Conservation (phyloP, 1,284 basidiomycete species). For the Ceratobasidium sp. region DNA sequence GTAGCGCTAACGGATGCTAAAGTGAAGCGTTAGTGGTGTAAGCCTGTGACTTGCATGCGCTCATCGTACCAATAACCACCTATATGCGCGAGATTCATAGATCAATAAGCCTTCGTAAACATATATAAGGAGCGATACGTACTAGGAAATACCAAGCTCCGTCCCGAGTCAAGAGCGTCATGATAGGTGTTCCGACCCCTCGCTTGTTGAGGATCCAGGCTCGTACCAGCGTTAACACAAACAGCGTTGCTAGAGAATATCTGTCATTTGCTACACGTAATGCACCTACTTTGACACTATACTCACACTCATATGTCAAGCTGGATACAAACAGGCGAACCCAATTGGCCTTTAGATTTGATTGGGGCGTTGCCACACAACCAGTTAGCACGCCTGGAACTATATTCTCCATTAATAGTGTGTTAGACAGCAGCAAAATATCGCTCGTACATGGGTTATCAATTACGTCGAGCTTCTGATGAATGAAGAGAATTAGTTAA, state of each 20-base stretch:
- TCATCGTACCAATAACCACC: conserved; percentile 30
- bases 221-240: not conserved
- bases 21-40: not conserved
- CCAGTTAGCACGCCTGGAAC: conserved; percentile 32
- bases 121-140: not conserved
- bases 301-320: conserved; percentile 32
- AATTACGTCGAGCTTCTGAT: conserved; percentile 5
- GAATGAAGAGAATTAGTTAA: not conserved
- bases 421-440: not conserved
- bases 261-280: not conserved
- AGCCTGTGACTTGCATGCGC: not conserved
- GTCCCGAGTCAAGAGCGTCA: conserved; percentile 28
- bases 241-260: conserved; percentile 9
- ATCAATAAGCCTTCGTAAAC: not conserved
- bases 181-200: conserved; percentile 21
- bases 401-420: not conserved
- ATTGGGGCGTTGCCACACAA: conserved; percentile 7
- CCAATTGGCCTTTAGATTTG: conserved; percentile 1
- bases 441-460: conserved; percentile 22
- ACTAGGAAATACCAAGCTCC: conserved; percentile 40
- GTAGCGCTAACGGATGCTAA: conserved; percentile 22
- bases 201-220: conserved; percentile 8
- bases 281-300: not conserved
- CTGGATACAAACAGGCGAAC: not conserved
- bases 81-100: not conserved